Conservation (phyloP, 768 basidiomycete species). For the Glaciozyma antarctica region DNA sequence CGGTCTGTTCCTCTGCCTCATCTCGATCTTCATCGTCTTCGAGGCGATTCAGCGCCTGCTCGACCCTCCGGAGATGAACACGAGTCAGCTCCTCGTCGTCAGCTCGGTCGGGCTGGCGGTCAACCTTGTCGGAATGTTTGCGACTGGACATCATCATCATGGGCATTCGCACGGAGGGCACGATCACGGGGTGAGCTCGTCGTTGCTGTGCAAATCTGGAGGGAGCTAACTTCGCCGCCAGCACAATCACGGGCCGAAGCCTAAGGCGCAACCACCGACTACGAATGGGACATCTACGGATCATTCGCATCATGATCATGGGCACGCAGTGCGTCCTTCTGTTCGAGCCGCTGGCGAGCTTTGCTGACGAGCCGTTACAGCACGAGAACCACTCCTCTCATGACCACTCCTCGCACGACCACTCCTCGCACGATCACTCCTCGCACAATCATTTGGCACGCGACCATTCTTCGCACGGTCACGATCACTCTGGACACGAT, state of each 20-base stretch:
- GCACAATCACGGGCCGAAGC: neutral
- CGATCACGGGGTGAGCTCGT: constrained; percentile 17
- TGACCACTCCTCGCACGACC: constrained; percentile 18
- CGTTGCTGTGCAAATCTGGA: constrained; percentile 17
- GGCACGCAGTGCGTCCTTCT: too few relatives aligned
- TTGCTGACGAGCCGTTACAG: neutral
- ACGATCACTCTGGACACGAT: constrained; percentile 26
- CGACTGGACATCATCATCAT: constrained; percentile 57
- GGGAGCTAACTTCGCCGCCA: neutral
- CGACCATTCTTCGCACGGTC: constrained; percentile 28
- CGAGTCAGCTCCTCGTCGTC: constrained; percentile 78
- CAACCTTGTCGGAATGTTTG: constrained; percentile 97
- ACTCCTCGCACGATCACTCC: neutral
- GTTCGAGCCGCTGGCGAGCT: neutral
- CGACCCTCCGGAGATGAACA: constrained; percentile 86
- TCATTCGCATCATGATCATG: too few relatives aligned
- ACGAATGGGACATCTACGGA: neutral
- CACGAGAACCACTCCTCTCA: constrained; percentile 8
- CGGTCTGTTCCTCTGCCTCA: constrained; percentile 83
- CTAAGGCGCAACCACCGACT: neutral
- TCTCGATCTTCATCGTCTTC: constrained; percentile 96
- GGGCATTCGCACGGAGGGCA: constrained; percentile 36
- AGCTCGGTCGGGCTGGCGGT: constrained; percentile 81
- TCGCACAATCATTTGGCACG: constrained; percentile 34
- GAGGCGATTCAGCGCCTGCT: constrained; percentile 88